Evolutionary conservation across 768 basidiomycete species (phyloP), one percentile per base, ranked within the genome.

Genomic region (Hortiboletus campestris): DNA sequence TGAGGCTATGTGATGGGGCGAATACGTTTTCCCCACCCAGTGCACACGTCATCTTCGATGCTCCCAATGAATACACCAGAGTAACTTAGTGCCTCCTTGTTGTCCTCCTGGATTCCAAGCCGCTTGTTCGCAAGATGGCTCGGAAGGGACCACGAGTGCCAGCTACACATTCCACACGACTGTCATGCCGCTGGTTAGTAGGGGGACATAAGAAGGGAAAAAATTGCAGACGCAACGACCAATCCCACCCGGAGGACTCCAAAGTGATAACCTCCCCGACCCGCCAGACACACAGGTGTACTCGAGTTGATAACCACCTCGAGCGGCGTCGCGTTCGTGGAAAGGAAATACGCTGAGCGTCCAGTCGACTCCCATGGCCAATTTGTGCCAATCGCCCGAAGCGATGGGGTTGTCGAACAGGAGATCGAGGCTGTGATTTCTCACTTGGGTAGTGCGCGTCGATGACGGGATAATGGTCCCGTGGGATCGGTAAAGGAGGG

Each of bases 181-280:
- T 38, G 14, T 34, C 32, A 46, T 29, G 31, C 14, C 40, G 39
- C 16, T 31, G 20, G 6, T 58, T 25, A 50, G 34, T 12, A n/a
- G 50, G 25, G 28, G 45, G 19, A n/a, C n/a, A 34, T 20, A 12
- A 14, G 12, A 31, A 8, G 17, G 19, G 34, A 17, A 22, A 39
- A 22, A 17, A 12, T 6, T 3, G 4, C 20, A 25, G 28, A 16
- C 8, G 9, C 6, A 25, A 20, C 1, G 14, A 34, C n/a, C 40
- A 11, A 40, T 61, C 71, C 35, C 34, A 83, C 82, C 76, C 86
- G 85, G 47, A 86, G 69, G 4, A 85, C 63, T 2, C 80, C 83
- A 59, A 85, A 78, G 62, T 85, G 84, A 72, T 82, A 84, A 47
- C 86, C 82, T 9, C 85, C 85, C 58, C 76, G 73, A 6, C 80